These are phyloP conservation scores for Globisporangium spinosum DNA, from an alignment of 352 stramenopile genomes.

Conservation along the genomic window DNA sequence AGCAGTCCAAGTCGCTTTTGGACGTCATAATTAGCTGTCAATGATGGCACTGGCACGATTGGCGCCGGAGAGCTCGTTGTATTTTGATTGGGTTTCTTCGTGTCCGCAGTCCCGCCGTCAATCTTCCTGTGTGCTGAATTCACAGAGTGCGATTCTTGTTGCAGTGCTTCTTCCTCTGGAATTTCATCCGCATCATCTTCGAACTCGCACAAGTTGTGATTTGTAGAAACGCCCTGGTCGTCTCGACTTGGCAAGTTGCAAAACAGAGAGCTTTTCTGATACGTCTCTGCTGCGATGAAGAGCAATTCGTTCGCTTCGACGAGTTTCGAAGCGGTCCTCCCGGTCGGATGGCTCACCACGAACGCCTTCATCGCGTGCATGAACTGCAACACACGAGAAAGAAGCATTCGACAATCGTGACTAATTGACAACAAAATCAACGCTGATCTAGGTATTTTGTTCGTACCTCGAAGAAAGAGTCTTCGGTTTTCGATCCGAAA, in stretches of 20 bases:
- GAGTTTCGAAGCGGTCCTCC: constrained; percentile 18
- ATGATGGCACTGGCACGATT: constrained; percentile 6
- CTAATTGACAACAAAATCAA: not conserved
- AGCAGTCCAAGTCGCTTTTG: constrained; percentile 34
- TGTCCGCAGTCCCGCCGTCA: not conserved
- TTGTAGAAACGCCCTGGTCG: constrained; percentile 5
- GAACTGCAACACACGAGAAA: constrained; percentile 26
- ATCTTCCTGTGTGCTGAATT: not conserved
- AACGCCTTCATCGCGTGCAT: constrained; percentile 43
- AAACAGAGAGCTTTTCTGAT: constrained; percentile 25
- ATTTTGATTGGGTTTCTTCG: not conserved
- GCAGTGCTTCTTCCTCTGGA: not conserved
- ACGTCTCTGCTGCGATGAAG: constrained; percentile 42
- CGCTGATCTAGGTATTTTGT: not conserved
- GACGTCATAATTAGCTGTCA: constrained; percentile 18
- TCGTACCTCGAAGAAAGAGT: constrained; percentile 44
- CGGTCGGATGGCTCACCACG: constrained; percentile 21
- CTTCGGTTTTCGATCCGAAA: constrained; percentile 47
- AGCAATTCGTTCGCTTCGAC: constrained; percentile 49
- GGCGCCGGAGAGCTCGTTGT: constrained; percentile 18
- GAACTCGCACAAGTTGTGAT: not conserved
- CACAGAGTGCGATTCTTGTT: not conserved
- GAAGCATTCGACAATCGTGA: not conserved
- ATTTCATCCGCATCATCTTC: not conserved
- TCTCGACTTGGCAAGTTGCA: not conserved